These are phyloP conservation scores for Selaginella tamariscina DNA, from an alignment of 75 land plant genomes.

Conservation along the genomic window DNA sequence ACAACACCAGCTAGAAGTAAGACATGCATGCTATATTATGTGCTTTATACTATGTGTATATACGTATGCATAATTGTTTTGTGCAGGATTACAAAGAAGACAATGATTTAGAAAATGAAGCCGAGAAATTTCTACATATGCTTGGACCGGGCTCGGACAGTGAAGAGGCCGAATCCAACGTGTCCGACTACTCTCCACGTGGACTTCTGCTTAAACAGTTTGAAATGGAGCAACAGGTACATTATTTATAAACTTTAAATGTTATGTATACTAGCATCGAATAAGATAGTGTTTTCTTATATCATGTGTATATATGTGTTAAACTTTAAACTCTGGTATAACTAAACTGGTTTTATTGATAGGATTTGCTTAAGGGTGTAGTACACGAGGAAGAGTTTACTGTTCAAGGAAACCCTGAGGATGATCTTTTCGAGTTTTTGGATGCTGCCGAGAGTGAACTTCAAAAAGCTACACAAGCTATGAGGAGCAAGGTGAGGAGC, in stretches of 20 bases:
- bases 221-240: slow-evolving; percentile 21
- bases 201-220: slow-evolving; percentile 10
- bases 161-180: slow-evolving; percentile 1
- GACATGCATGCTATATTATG: background rate
- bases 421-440: slow-evolving; percentile 14
- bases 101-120: background rate
- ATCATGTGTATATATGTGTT: slow-evolving; percentile 30
- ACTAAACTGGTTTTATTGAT: background rate
- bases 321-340: slow-evolving; percentile 18
- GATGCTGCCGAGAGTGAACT: slow-evolving; percentile 22
- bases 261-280: too few relatives aligned
- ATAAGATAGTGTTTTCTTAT: too few relatives aligned
- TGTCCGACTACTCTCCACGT: slow-evolving; percentile 15
- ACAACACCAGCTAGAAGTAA: background rate
- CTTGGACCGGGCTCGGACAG: slow-evolving; percentile 7
- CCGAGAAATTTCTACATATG: background rate
- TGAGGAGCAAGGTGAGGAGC: slow-evolving; percentile 18
- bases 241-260: too few relatives aligned
- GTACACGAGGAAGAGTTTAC: background rate
- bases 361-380: background rate
- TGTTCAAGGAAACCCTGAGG: slow-evolving; percentile 10
- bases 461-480: slow-evolving; percentile 21
- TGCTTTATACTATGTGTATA: background rate
- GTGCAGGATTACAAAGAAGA: background rate
- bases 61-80: background rate